Conservation (phyloP, 257 asterid species). For the Nicotiana noctiflora region DNA sequence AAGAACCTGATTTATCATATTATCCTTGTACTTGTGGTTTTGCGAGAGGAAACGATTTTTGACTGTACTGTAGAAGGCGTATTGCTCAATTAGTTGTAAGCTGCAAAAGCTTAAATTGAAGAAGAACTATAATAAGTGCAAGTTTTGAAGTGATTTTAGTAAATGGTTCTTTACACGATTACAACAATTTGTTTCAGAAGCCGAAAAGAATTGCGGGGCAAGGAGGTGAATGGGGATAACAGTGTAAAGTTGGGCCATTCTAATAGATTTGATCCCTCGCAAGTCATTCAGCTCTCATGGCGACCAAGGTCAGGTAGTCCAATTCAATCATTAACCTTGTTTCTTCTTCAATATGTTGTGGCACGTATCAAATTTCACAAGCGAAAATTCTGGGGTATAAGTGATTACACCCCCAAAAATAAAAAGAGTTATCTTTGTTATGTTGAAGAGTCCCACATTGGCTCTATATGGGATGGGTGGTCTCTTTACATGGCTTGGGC, state of each 20-base stretch:
- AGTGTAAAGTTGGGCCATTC: constrained; percentile 19
- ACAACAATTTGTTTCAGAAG: constrained; percentile 16
- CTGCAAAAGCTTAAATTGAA: background rate
- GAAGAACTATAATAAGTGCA: background rate
- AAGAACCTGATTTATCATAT: background rate
- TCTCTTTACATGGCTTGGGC: no score
- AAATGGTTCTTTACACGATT: constrained; percentile 1
- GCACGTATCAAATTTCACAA: constrained; percentile 4
- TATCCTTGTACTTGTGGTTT: background rate
- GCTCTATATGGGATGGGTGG: no score
- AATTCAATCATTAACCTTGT: constrained; percentile 13
- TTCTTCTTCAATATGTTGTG: constrained; percentile 11
- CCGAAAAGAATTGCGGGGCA: constrained; percentile 44
- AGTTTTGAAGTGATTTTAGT: background rate
- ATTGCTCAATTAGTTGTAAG: background rate
- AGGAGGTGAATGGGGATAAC: constrained; percentile 35
- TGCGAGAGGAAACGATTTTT: background rate
- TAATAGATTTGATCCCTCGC: constrained; percentile 50
- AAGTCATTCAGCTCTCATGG: constrained; percentile 64
- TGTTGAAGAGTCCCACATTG: no score
- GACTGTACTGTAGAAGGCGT: background rate
- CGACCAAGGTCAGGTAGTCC: constrained; percentile 93
- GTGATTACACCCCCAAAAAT: background rate
- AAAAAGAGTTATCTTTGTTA: background rate
- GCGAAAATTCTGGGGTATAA: background rate